Evolutionary conservation across 2,329 filamentous ascomycete genomes (phyloP), one percentile per base, ranked within the genome.

Genomic region (Alternaria sp.): DNA sequence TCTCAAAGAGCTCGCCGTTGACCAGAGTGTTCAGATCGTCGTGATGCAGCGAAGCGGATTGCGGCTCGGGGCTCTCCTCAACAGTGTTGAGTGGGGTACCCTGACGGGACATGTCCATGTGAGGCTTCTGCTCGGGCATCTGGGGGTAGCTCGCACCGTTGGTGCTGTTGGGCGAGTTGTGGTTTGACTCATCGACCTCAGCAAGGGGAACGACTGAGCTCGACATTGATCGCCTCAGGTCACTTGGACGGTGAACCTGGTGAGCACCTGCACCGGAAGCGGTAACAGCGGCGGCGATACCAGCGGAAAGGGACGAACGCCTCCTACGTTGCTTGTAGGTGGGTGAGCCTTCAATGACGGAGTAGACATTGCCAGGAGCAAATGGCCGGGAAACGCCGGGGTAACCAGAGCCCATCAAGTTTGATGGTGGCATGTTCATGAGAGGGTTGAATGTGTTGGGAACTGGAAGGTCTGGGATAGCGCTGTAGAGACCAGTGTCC

Each of bases 291-390:
- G 90, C 88, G 64, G 91, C 89, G 79, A 93, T 88, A 70, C 91
- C 89, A 12, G 92, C 91, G 23, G 95, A 93, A 67, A 98, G 93
- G 45, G 95, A 98, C 36, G 96, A 97, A 67, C 96, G 91, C 71
- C 96, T 90, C 80, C 96, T 89, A 74, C 96, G 89, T 85, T 98
- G 96, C 87, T 99, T 99, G 85, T 99, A 99, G 40, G 96, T 98
- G 12, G 96, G 96, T 26, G 96, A 99, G 52, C 96, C 96, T 83
- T 99, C 96, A 77, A 98, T 96, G 54, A 97, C 94, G 52, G 93
- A 95, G 84, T 97, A 97, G 71, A 96, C 92, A 79, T 93, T 97
- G 80, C 90, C 91, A 56, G 85, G 84, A 71, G 93, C 93, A 64
- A 86, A 89, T 43, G 86, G 84, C 69, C 90, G 86, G 25, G 87